Percentiles rank a stretch among this genome's conserved stretches.
Conservation (phyloP, 228 moss, liverwort and hornwort genomes). For the Sphagnum magellanicum region DNA sequence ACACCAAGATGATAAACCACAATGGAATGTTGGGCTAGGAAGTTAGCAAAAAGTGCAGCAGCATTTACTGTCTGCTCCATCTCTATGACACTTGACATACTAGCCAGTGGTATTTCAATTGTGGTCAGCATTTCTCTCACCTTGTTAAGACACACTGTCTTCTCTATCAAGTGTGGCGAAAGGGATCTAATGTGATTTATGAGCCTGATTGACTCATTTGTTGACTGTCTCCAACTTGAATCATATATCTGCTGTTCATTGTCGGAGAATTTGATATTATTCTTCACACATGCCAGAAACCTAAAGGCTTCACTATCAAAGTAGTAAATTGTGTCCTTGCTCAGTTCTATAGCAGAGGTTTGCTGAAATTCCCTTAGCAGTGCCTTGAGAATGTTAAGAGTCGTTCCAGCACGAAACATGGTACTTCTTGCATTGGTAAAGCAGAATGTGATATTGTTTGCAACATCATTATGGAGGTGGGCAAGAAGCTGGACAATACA, state of each 20-base stretch:
- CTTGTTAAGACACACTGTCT: not conserved
- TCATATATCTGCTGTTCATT: not conserved
- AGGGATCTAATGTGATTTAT: too few relatives aligned
- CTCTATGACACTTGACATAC: conserved; percentile 1
- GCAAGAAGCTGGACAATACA: conserved; percentile 1
- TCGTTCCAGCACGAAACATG: not conserved
- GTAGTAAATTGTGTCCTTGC: conserved; percentile 2
- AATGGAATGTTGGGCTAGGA: conserved; percentile 9
- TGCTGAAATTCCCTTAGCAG: too few relatives aligned
- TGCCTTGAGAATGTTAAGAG: too few relatives aligned
- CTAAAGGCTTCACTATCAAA: not conserved
- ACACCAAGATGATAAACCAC: not conserved
- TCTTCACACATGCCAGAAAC: too few relatives aligned
- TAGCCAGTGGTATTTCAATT: not conserved
- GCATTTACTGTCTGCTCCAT: conserved; percentile 1
- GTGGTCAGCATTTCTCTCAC: not conserved
- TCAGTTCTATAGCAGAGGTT: not conserved
- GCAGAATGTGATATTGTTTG: conserved; percentile 9
- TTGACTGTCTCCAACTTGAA: too few relatives aligned
- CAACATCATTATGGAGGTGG: conserved; percentile 7
- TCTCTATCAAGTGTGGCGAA: too few relatives aligned
- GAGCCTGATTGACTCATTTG: too few relatives aligned
- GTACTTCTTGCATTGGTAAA: conserved; percentile 12
- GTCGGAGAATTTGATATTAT: not conserved
- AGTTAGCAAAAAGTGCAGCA: conserved; percentile 6